Evolutionary conservation across 257 asterid species (phyloP).

Genomic region (Solanum ahanhuiri): DNA sequence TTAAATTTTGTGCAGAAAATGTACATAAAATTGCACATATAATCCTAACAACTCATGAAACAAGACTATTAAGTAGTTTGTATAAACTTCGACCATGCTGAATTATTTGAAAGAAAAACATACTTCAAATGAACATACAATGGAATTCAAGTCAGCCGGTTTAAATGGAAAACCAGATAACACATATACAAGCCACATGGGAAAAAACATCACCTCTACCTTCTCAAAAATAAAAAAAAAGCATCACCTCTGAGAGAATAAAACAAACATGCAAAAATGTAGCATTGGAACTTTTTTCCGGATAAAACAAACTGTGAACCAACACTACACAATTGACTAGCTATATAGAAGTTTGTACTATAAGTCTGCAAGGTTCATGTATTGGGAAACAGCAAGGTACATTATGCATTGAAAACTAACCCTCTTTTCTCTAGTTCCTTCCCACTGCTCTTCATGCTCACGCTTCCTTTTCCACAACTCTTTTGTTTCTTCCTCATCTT

Average conservation of each 20-base stretch:
- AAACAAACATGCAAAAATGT: not conserved
- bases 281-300: not conserved
- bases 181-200: not conserved
- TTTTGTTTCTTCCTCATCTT: constrained; percentile 96
- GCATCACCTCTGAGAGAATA: not conserved
- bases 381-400: not conserved
- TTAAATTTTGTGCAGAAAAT: not conserved
- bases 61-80: not conserved
- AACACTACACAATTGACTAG: not conserved
- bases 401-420: constrained; percentile 28
- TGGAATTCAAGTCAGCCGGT: not conserved
- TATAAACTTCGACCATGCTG: not conserved
- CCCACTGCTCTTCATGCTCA: constrained; percentile 99
- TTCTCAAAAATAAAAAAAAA: not conserved
- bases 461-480: constrained; percentile 99
- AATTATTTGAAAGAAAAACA: not conserved
- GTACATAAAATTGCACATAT: not conserved
- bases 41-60: not conserved
- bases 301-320: not conserved
- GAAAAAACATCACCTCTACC: not conserved
- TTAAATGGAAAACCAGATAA: not conserved
- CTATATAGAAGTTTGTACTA: not conserved
- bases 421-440: constrained; percentile 96
- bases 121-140: not conserved
- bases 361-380: not conserved